Evolutionary conservation across 1,284 basidiomycete genomes (phyloP).

Genomic region (Apiotrichum montevideense): DNA sequence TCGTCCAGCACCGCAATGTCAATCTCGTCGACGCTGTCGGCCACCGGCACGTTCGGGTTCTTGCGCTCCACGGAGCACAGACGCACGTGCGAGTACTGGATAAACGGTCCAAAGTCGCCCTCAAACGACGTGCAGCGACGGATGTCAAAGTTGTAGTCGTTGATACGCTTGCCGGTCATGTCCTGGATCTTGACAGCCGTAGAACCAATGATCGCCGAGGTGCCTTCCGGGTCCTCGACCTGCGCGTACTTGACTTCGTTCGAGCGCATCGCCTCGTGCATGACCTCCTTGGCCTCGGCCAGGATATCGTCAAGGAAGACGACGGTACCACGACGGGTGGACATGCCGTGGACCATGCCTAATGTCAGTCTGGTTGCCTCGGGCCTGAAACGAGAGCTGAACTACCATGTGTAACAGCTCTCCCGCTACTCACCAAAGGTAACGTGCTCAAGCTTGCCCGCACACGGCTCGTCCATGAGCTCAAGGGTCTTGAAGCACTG

Average conservation of each 20-base stretch:
- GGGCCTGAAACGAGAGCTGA: neutral
- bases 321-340: conserved; percentile 90
- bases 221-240: conserved; percentile 79
- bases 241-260: conserved; percentile 90
- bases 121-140: conserved; percentile 93
- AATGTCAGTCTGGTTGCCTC: neutral
- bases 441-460: conserved; percentile 73
- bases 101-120: conserved; percentile 89
- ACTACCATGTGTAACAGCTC: too few relatives aligned
- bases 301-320: conserved; percentile 96
- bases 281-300: conserved; percentile 77
- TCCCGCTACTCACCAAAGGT: conserved; percentile 62
- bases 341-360: conserved; percentile 84
- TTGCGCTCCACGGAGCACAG: conserved; percentile 89
- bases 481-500: conserved; percentile 95
- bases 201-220: conserved; percentile 81
- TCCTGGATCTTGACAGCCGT: conserved; percentile 98
- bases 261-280: conserved; percentile 95
- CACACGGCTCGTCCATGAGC: conserved; percentile 85
- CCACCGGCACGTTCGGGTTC: conserved; percentile 74
- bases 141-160: conserved; percentile 96
- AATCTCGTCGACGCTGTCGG: conserved; percentile 60
- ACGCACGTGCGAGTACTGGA: conserved; percentile 95
- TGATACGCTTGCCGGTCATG: conserved; percentile 90
- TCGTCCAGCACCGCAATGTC: conserved; percentile 63